Evolutionary conservation across 169 alveolate species (phyloP).

Genomic region (Eimeria tenella): DNA sequence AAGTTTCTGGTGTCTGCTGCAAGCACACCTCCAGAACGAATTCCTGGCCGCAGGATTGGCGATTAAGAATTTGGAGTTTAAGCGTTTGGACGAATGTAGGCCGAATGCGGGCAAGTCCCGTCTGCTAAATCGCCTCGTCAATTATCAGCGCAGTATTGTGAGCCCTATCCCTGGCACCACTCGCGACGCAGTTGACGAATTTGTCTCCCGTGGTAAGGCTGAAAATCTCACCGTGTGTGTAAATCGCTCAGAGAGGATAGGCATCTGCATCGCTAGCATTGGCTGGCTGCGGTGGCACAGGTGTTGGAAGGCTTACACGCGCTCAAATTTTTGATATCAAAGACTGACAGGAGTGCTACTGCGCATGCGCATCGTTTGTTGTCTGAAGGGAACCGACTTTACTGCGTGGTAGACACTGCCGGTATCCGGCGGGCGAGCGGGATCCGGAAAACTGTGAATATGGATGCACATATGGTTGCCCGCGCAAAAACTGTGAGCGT

Average conservation of each 20-base stretch:
- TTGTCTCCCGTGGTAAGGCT: constrained; percentile 24
- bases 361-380: too few relatives aligned
- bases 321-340: too few relatives aligned
- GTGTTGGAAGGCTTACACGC: too few relatives aligned
- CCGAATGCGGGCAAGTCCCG: constrained; percentile 63
- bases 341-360: background rate
- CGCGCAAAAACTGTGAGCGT: background rate
- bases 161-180: constrained; percentile 63
- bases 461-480: background rate
- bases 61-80: too few relatives aligned
- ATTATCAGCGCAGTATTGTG: constrained; percentile 28
- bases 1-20: too few relatives aligned
- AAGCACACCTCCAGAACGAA: too few relatives aligned
- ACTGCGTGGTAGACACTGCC: constrained; percentile 67
- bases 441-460: background rate
- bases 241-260: too few relatives aligned
- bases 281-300: too few relatives aligned
- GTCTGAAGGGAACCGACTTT: background rate
- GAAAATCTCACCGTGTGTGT: background rate
- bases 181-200: constrained; percentile 60
- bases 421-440: constrained; percentile 58
- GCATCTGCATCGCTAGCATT: too few relatives aligned
- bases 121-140: constrained; percentile 49
- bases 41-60: too few relatives aligned
- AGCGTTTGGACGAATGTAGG: background rate